These are phyloP conservation scores for Auriscalpium microsporum DNA, from an alignment of 768 basidiomycete genomes.

Conservation along the genomic window DNA sequence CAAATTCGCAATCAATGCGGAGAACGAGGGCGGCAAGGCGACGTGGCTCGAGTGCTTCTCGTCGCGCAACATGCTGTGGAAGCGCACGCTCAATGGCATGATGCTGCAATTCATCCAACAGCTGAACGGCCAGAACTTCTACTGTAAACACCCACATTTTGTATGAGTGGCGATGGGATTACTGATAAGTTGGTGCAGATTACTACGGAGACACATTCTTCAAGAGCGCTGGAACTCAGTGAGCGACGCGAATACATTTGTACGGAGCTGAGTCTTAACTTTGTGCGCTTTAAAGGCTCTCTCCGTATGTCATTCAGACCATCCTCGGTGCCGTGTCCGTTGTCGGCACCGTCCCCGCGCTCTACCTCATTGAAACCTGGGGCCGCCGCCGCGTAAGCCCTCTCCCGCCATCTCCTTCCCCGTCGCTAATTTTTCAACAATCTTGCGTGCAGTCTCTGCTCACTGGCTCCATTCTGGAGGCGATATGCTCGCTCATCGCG, in stretches of 20 bases:
- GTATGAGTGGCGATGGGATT: background rate
- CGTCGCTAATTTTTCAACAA: background rate
- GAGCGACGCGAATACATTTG: conserved; percentile 12
- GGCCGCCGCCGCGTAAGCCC: conserved; percentile 55
- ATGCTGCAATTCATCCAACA: conserved; percentile 79
- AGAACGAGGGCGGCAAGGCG: conserved; percentile 76
- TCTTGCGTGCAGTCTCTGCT: conserved; percentile 45
- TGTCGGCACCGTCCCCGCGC: conserved; percentile 60
- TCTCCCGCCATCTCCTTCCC: background rate
- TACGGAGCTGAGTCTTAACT: no score
- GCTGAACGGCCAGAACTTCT: conserved; percentile 75
- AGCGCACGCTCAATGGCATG: conserved; percentile 72
- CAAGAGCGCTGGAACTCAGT: conserved; percentile 60
- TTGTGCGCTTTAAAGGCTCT: conserved; percentile 30
- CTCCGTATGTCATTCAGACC: conserved; percentile 66
- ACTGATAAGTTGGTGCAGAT: conserved; percentile 30
- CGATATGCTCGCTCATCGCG: conserved; percentile 54
- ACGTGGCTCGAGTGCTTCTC: conserved; percentile 78
- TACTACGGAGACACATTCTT: conserved; percentile 81
- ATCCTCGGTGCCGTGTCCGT: conserved; percentile 73
- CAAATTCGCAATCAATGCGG: conserved; percentile 52
- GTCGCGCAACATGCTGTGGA: conserved; percentile 56
- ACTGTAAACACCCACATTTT: conserved; percentile 38
- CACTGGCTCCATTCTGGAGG: conserved; percentile 53
- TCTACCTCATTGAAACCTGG: conserved; percentile 63